These are phyloP conservation scores for Stramenopiles sp. DNA, from an alignment of 352 stramenopile species.

Conservation along the genomic window DNA sequence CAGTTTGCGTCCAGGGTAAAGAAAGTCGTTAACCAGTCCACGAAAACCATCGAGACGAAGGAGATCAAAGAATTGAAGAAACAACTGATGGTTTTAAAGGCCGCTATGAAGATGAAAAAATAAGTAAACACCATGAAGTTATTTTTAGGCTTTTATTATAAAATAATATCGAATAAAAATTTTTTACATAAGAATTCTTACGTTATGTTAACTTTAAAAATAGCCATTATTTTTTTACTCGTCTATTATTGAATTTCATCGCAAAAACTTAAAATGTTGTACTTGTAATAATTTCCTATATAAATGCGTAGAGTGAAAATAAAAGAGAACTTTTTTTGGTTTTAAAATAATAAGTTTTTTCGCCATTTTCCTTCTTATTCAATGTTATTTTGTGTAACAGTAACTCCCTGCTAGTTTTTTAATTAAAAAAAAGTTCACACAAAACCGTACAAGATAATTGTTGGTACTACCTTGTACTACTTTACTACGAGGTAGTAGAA, in stretches of 20 bases:
- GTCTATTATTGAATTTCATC: neutral
- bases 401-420: neutral
- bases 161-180: neutral
- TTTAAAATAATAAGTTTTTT: neutral
- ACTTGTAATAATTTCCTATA: neutral
- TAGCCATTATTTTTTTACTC: neutral
- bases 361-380: neutral
- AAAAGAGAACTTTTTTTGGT: constrained; percentile 6
- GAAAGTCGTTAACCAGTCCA: constrained; percentile 23
- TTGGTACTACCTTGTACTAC: no score
- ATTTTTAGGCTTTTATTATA: neutral
- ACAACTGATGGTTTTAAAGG: constrained; percentile 1
- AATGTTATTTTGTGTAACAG: neutral
- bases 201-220: neutral
- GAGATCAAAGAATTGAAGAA: constrained; percentile 1
- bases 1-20: constrained; percentile 36
- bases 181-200: neutral
- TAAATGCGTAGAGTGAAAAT: neutral
- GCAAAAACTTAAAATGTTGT: neutral
- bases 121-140: neutral
- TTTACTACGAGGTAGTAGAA: no score
- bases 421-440: constrained; percentile 11
- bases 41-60: neutral
- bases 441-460: no score
- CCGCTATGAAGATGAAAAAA: neutral